Percentiles rank a stretch among this genome's conserved stretches.
Evolutionary conservation across 1,139 yeast genomes (phyloP).

Genomic region (Candida anutae): DNA sequence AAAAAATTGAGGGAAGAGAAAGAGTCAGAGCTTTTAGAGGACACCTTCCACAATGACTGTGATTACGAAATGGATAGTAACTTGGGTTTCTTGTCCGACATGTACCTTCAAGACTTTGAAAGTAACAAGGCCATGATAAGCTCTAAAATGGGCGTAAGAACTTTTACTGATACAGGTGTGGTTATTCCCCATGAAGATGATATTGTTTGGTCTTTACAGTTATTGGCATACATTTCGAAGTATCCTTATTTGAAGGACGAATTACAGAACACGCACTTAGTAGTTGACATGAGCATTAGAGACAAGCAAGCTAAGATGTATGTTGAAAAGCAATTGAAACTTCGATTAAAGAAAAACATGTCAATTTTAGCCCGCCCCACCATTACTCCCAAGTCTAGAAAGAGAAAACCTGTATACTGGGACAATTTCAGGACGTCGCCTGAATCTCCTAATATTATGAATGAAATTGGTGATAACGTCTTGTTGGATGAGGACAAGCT

Average conservation of each 20-base stretch:
- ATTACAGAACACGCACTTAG: constrained; percentile 63
- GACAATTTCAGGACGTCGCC: constrained; percentile 30
- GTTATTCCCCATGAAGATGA: constrained; percentile 88
- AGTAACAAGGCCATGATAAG: constrained; percentile 17
- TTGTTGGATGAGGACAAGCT: constrained; percentile 30
- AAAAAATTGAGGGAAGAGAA: constrained; percentile 34
- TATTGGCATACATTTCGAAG: constrained; percentile 87
- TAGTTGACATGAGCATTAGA: constrained; percentile 46
- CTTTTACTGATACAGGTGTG: constrained; percentile 62
- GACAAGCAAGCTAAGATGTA: constrained; percentile 35
- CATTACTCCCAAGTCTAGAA: constrained; percentile 31
- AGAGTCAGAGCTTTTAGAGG: constrained; percentile 29
- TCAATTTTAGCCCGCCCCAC: constrained; percentile 27
- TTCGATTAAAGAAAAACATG: constrained; percentile 23
- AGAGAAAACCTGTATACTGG: constrained; percentile 12
- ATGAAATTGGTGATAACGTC: constrained; percentile 27
- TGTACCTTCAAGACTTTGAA: constrained; percentile 34
- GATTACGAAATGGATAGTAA: constrained; percentile 41
- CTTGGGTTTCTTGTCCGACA: constrained; percentile 34
- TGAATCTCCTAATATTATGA: constrained; percentile 36
- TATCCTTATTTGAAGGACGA: constrained; percentile 72
- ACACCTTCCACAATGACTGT: constrained; percentile 20
- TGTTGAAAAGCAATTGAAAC: constrained; percentile 30
- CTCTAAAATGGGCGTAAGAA: constrained; percentile 46
- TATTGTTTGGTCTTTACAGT: constrained; percentile 86